Percentiles rank a stretch among this genome's conserved stretches.
Evolutionary conservation across 352 stramenopile species (phyloP).

Genomic region (Globisporangium paroecandrum): DNA sequence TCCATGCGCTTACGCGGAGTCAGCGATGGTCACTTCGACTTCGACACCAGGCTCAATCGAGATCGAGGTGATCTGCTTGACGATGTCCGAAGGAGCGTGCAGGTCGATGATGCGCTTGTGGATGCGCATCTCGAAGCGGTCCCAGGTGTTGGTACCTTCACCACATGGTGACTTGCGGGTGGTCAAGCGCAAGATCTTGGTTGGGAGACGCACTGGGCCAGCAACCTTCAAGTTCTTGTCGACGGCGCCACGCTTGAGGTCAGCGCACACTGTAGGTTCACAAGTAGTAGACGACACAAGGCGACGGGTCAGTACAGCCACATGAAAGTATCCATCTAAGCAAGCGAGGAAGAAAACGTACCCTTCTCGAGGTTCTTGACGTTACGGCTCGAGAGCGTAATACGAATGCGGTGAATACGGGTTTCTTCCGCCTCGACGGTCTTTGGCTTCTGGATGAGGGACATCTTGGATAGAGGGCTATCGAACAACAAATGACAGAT

Average conservation of each 20-base stretch:
- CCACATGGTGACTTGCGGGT: constrained; percentile 98
- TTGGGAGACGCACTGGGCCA: constrained; percentile 98
- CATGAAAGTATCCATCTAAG: neutral
- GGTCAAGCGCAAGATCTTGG: constrained; percentile 98
- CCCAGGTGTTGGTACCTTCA: constrained; percentile 99
- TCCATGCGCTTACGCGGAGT: constrained; percentile 71
- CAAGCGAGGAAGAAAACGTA: constrained; percentile 15
- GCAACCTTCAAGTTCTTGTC: constrained; percentile 99
- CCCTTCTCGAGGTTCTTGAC: constrained; percentile 99
- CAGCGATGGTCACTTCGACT: constrained; percentile 97
- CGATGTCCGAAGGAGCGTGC: constrained; percentile 96
- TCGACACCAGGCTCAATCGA: constrained; percentile 98
- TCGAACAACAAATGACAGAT: neutral
- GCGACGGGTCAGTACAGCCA: neutral
- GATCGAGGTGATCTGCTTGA: constrained; percentile 99
- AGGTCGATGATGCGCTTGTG: constrained; percentile 99
- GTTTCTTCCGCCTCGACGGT: constrained; percentile 82
- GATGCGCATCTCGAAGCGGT: constrained; percentile 99
- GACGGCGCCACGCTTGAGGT: constrained; percentile 97
- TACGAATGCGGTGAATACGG: constrained; percentile 96
- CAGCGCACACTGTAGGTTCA: constrained; percentile 85
- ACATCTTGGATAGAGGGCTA: constrained; percentile 90
- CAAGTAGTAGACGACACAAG: neutral
- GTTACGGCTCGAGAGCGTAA: constrained; percentile 98
- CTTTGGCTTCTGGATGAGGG: constrained; percentile 84